Conservation (phyloP, 2,329 filamentous ascomycete species). For the Myriosclerotinia curreyana region DNA sequence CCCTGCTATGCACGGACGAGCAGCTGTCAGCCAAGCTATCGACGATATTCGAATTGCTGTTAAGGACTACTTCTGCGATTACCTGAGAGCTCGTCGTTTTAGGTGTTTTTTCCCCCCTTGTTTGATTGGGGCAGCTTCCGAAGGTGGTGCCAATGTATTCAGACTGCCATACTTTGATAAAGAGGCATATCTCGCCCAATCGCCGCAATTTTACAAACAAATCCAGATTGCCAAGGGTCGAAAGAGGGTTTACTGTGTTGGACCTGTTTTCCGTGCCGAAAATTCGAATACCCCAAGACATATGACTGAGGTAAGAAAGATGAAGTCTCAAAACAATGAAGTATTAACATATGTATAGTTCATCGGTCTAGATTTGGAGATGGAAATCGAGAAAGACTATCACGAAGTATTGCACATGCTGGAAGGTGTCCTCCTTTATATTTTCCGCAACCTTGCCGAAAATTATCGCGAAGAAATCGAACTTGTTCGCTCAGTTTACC, state of each 20-base stretch:
- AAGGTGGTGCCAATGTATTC: conserved; percentile 92
- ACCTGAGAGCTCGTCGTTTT: conserved; percentile 72
- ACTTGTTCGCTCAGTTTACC: conserved; percentile 68
- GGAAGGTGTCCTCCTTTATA: conserved; percentile 71
- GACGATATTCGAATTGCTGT: conserved; percentile 49
- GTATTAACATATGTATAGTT: conserved; percentile 50
- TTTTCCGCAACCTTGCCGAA: conserved; percentile 69
- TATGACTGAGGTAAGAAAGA: conserved; percentile 64
- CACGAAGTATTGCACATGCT: conserved; percentile 70
- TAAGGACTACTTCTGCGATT: conserved; percentile 67
- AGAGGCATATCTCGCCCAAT: conserved; percentile 75
- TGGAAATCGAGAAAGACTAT: conserved; percentile 80
- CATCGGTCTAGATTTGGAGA: conserved; percentile 84
- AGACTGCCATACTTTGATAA: conserved; percentile 84
- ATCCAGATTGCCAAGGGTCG: conserved; percentile 77
- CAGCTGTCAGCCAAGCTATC: conserved; percentile 85
- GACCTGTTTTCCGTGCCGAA: conserved; percentile 82
- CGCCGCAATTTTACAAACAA: conserved; percentile 85
- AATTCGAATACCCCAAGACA: conserved; percentile 81
- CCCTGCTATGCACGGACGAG: conserved; percentile 86
- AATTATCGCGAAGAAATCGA: conserved; percentile 68
- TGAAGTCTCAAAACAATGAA: not conserved
- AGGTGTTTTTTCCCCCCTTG: conserved; percentile 86
- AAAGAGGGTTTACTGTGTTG: conserved; percentile 74
- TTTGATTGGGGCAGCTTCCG: conserved; percentile 83